Evolutionary conservation across 192 early-diverging fungal species (phyloP), one percentile per base, ranked within the genome.

Genomic region (Coemansia sp.): DNA sequence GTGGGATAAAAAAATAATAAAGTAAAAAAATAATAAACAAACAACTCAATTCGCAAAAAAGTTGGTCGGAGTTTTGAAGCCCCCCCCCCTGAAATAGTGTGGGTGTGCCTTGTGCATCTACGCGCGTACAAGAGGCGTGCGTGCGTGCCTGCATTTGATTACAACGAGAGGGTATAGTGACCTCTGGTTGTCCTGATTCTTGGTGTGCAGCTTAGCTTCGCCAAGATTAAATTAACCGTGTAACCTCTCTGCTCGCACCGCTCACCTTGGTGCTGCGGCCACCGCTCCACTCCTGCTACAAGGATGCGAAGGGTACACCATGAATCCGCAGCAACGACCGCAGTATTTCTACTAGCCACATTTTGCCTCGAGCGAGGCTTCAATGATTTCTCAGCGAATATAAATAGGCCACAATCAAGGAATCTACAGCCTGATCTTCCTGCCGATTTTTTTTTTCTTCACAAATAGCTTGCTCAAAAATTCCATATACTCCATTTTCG

Each of bases 31-130:
- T 24, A 53, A 13, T 13, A 53, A 8, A 27, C 12, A 29, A 27
- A 8, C 10, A 27, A 30, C 4, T 13, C 11, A 43, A 43, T 43
- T 16, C 15, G 13, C 41, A 43, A 43, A 53, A 24, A 24, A 18
- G 47, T 18, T 24, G 47, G 47, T 49, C 39, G 61, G 61, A 43
- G 61, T 62, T 45, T 44, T 9, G 40, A 62, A 62, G n/a, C 10
- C 50, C 8, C 10, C 22, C 15, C 2, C 10, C 30, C 24, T 11
- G n/a, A 13, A 53, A 49, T 49, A 49, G 47, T 20, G 47, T 49
- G 18, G 18, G 47, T 49, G 47, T 24, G 1, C 24, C n/a, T n/a
- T 49, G 47, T 22, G 44, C 7, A 18, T 49, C n/a, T 18, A 5
- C 13, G 4, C 18, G 47, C 47, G 18, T 18, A 49, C 47, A 49